phyloP scores from a whole-genome alignment of 2,329 filamentous ascomycete species.

The Didymellaceae sp. region DNA sequence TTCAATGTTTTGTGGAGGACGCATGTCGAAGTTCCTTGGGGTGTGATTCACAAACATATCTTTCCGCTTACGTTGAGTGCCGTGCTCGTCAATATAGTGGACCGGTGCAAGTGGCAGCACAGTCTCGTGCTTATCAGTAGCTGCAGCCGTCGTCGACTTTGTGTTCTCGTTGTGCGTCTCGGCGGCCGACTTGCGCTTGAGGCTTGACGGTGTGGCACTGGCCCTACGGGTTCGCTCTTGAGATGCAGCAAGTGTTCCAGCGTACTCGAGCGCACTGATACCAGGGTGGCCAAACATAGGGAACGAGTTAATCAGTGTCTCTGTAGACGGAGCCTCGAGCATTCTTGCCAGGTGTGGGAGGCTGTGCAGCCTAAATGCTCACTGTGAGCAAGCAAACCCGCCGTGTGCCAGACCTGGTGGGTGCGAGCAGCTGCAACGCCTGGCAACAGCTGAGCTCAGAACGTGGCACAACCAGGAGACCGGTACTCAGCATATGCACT shows the following conservation, averaged over 20 bases:
- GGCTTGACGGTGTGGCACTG: constrained; percentile 25
- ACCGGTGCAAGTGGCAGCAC: constrained; percentile 21
- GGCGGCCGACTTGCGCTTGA: constrained; percentile 28
- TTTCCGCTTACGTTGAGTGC: constrained; percentile 32
- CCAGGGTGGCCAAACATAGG: constrained; percentile 45
- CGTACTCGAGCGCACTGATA: constrained; percentile 43
- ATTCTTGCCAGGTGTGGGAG: constrained; percentile 23
- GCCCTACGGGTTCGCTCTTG: constrained; percentile 22
- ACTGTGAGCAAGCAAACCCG: constrained; percentile 11
- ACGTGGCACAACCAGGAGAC: constrained; percentile 31
- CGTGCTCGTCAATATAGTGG: constrained; percentile 30
- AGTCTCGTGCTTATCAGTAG: constrained; percentile 15
- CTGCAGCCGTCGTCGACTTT: constrained; percentile 21
- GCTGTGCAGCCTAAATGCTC: constrained; percentile 23
- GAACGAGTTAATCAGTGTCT: constrained; percentile 31
- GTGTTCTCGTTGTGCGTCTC: constrained; percentile 29
- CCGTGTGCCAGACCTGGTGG: constrained; percentile 16
- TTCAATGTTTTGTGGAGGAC: constrained; percentile 23
- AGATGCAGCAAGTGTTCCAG: constrained; percentile 26
- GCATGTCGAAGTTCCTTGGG: constrained; percentile 38
- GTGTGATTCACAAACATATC: constrained; percentile 46
- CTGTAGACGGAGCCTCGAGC: constrained; percentile 27
- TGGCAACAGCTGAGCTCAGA: constrained; percentile 23
- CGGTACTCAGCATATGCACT: constrained; percentile 31
- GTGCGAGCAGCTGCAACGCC: constrained; percentile 16